phyloP scores from a whole-genome alignment of 2,329 filamentous ascomycete species.

The Fusarium oxysporum region DNA sequence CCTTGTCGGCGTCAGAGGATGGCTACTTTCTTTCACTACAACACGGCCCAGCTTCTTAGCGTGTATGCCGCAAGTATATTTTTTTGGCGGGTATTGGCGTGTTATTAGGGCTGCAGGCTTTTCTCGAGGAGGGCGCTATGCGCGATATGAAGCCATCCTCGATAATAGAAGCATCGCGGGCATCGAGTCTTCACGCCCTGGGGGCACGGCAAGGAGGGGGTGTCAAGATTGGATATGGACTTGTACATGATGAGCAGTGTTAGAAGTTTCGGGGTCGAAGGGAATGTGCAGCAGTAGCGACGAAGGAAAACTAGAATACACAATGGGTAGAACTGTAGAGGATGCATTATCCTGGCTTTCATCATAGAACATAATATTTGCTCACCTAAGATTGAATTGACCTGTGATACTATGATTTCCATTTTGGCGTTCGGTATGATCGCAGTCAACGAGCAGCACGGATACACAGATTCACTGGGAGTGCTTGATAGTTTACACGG shows the following conservation, averaged over 20 bases:
- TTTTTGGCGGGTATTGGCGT: accelerated
- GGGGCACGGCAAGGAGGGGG: accelerated
- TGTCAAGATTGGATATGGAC: background rate
- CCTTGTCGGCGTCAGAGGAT: background rate
- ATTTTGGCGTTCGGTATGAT: too few species aligned
- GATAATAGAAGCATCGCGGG: background rate
- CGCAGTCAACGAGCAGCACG: too few species aligned
- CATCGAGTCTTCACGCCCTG: background rate
- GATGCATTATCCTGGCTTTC: background rate
- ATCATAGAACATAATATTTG: background rate
- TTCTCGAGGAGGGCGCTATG: background rate
- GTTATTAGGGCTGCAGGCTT: accelerated
- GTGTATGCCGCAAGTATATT: background rate
- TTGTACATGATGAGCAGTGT: background rate
- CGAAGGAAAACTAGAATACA: background rate
- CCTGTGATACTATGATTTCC: too few species aligned
- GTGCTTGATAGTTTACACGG: too few species aligned
- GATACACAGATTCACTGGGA: too few species aligned
- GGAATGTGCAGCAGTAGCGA: background rate
- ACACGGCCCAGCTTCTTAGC: background rate
- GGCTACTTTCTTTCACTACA: background rate
- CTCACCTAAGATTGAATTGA: accelerated
- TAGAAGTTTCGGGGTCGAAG: background rate
- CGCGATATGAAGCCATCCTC: conserved; percentile 19
- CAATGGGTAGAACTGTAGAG: too few species aligned